phyloP scores from a whole-genome alignment of 148 eudicot genomes.

The Heliamphora exappendiculata region DNA sequence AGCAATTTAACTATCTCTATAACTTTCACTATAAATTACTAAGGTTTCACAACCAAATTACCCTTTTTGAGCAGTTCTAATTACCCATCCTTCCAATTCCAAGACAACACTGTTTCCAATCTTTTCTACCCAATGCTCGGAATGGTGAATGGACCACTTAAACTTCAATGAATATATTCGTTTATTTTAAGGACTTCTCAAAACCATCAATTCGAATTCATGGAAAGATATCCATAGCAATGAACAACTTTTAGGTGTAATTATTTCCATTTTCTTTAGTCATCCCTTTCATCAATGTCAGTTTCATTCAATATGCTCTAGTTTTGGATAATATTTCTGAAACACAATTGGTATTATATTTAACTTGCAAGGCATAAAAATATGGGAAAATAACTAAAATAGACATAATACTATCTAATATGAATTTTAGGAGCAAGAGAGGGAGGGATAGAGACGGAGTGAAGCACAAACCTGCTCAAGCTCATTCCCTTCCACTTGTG shows the following conservation, averaged over 20 bases:
- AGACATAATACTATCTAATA: background rate
- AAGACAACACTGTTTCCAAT: background rate
- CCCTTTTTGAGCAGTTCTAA: background rate
- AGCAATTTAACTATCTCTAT: background rate
- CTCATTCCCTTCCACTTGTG: constrained; percentile 44
- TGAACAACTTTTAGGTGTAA: background rate
- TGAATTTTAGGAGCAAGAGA: background rate
- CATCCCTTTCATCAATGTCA: background rate
- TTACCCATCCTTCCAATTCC: background rate
- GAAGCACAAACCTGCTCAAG: constrained; percentile 16
- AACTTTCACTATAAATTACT: background rate
- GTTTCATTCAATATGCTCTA: background rate
- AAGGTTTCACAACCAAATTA: background rate
- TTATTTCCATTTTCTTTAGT: background rate
- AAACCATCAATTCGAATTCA: no score
- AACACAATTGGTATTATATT: background rate
- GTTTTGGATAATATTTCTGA: background rate
- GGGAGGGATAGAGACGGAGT: background rate
- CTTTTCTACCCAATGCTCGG: background rate
- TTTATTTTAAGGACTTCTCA: no score
- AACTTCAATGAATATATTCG: no score
- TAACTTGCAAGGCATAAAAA: background rate
- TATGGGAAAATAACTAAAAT: background rate
- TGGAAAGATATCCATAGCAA: background rate
- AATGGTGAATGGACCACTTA: no score